Percentiles rank a stretch among this genome's conserved stretches.
phyloP scores from a whole-genome alignment of 352 stramenopile species.

The Nannochloropsis limnetica region DNA sequence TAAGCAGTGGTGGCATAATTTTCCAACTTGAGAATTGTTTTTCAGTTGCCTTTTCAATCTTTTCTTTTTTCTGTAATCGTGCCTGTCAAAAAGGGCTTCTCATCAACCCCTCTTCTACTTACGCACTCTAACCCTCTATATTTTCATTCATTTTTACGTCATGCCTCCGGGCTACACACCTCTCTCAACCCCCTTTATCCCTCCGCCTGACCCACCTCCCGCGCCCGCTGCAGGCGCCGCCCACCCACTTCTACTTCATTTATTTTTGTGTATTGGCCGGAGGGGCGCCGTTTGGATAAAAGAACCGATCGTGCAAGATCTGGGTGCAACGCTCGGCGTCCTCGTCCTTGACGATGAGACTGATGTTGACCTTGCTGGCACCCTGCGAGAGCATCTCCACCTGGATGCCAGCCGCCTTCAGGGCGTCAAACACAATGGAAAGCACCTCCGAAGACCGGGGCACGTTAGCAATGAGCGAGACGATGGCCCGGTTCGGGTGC shows the following conservation, averaged over 20 bases:
- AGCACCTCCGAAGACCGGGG: constrained; percentile 62
- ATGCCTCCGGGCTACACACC: background rate
- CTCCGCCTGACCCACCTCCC: too few species aligned
- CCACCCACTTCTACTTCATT: background rate
- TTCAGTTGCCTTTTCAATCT: background rate
- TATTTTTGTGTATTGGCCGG: background rate
- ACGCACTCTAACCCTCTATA: background rate
- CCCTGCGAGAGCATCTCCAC: constrained; percentile 70
- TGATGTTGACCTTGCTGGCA: constrained; percentile 70
- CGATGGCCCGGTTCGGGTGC: constrained; percentile 55
- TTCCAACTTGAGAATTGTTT: background rate
- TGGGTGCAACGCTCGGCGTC: constrained; percentile 55
- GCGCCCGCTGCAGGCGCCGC: too few species aligned
- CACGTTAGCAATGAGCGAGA: constrained; percentile 71
- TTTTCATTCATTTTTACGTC: background rate
- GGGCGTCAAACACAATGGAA: constrained; percentile 66
- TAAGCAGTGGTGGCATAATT: background rate
- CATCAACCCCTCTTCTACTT: background rate
- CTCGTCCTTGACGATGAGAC: constrained; percentile 60
- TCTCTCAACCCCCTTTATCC: too few species aligned
- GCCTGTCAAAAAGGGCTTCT: background rate
- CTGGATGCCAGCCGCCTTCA: constrained; percentile 57
- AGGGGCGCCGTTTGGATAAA: background rate
- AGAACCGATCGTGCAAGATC: constrained; percentile 32
- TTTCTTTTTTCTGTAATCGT: background rate